Evolutionary conservation across 106 monocot genomes (phyloP).

Genomic region (Dendrobium catenatum): DNA sequence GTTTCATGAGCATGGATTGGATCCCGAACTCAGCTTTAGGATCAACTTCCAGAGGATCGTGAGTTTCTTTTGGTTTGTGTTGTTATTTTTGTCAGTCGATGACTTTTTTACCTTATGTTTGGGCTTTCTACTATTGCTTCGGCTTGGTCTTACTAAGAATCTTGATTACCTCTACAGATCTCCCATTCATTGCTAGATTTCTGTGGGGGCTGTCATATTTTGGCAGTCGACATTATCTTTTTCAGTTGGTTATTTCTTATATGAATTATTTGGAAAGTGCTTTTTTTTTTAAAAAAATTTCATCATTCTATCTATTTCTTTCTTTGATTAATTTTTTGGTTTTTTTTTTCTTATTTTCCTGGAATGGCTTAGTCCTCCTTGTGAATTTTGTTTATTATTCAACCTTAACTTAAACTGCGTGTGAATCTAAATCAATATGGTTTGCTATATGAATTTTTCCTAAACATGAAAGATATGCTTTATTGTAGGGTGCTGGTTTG

Average conservation of each 20-base stretch:
- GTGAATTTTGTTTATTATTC: neutral
- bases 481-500: slow-evolving; percentile 86
- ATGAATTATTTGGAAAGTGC: neutral
- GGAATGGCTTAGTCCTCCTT: neutral
- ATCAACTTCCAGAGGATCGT: slow-evolving; percentile 83
- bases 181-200: neutral
- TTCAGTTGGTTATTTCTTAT: neutral
- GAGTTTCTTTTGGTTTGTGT: slow-evolving; percentile 28
- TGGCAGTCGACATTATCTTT: neutral
- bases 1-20: slow-evolving; percentile 41
- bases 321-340: neutral
- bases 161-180: neutral
- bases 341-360: neutral
- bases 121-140: neutral
- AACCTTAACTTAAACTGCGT: neutral
- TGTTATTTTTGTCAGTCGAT: neutral
- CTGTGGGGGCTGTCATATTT: neutral
- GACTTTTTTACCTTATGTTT: neutral
- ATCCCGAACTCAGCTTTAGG: slow-evolving; percentile 67
- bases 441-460: neutral
- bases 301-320: neutral
- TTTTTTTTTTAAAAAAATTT: too few species aligned
- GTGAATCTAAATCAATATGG: neutral
- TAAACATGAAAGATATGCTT: slow-evolving; percentile 1
- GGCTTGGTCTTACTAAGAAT: neutral